A percentile compares a stretch with the other conserved stretches of the same genome.
Conservation (phyloP, 2,329 filamentous ascomycete genomes). For the Fusarium pininemorale region DNA sequence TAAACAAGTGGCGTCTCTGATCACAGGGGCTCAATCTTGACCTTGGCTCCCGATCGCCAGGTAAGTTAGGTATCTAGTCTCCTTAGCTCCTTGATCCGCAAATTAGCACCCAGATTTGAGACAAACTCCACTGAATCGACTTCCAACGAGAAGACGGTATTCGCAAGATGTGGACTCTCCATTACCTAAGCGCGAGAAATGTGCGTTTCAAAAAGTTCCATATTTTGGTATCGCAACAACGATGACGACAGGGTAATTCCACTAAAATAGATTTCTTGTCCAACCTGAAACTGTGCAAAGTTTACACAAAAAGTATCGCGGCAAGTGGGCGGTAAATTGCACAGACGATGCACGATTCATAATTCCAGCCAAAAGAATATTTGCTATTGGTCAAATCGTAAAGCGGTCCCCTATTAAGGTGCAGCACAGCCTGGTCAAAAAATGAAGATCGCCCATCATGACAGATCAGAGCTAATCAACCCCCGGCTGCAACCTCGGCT, state of each 20-base stretch:
- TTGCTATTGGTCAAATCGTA: neutral
- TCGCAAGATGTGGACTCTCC: neutral
- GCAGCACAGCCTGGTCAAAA: neutral
- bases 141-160: neutral
- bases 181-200: neutral
- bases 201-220: slow-evolving; percentile 1
- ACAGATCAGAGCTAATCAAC: neutral
- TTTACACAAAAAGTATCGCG: neutral
- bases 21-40: slow-evolving; percentile 10
- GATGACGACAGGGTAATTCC: neutral
- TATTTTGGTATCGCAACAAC: neutral
- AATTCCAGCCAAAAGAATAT: neutral
- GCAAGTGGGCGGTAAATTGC: neutral
- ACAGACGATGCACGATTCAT: neutral
- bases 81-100: neutral
- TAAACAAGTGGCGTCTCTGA: neutral
- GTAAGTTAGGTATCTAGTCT: neutral
- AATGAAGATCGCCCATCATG: slow-evolving; percentile 8
- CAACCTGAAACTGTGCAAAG: neutral
- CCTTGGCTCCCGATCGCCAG: slow-evolving; percentile 7
- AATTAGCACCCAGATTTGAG: neutral
- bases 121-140: neutral
- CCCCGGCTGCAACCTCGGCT: neutral
- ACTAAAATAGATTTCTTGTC: neutral
- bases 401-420: neutral